Evolutionary conservation across 2,329 filamentous ascomycete species (phyloP), one percentile per base, ranked within the genome.

Genomic region (Ophiocordyceps unilateralis): DNA sequence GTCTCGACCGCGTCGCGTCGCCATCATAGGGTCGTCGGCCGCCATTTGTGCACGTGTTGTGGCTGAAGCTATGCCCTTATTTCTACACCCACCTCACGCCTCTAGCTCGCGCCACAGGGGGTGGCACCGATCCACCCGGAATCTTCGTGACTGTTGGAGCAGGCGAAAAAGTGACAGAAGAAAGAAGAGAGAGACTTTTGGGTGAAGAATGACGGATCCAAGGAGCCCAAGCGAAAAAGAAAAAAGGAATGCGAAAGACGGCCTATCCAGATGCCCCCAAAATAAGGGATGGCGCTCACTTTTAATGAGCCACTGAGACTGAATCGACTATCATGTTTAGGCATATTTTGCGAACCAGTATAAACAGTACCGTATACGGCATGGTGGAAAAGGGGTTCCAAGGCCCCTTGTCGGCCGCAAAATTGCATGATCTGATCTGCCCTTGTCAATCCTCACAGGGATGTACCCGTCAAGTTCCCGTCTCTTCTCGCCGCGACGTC

Each of bases 61-160:
- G 50, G 50, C 50, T 52, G 46, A 45, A 51, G 48, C 50, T 50
- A 39, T 28, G n/a, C 21, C 20, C 20, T 19, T n/a, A 10, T 17
- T 9, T 8, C 17, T 19, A 9, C 32, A 36, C n/a, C 32, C 7
- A 2, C 24, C 12, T 26, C 24, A 26, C 24, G 24, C 45, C 38
- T 39, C 37, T 28, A 50, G 48, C 50, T 51, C 47, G 45, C 49
- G 50, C 50, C 50, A 52, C 50, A 51, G 44, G 47, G 49, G 47
- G 48, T 48, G 47, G 49, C 49, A 11, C 21, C 40, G 24, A 26
- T 26, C n/a, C n/a, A n/a, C n/a, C n/a, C n/a, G n/a, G n/a, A n/a
- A n/a, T n/a, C n/a, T n/a, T n/a, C n/a, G n/a, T n/a, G n/a, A n/a
- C n/a, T n/a, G n/a, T 26, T 11, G 24, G 24, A 26, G 24, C 6